Base-by-base conservation (phyloP, 768 basidiomycete species). In the Auriscalpium orientale region DNA sequence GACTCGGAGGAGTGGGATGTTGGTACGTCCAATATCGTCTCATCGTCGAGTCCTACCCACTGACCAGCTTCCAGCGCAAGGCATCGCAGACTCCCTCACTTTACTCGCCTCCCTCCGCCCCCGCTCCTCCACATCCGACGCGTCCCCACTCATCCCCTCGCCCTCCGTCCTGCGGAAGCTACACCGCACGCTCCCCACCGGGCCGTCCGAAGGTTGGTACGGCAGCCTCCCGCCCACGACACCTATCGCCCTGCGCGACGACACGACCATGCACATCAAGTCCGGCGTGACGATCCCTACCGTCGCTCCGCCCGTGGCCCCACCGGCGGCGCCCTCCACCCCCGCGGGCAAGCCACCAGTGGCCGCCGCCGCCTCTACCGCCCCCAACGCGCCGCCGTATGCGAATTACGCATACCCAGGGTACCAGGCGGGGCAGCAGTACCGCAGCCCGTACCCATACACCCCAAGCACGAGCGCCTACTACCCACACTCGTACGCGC, bases 1-100 rank as follows among this genome's bases (percentile, higher is more conserved):
- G 85, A 77, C 36, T 86, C 87, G 11, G 89, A 91, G 68, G 90
- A 93, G 67, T 90, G 86, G 86, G 84, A 89, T 61, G 81, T 80
- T 58, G 91, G 90, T 91, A 65, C 61, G 84, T 53, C 20, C 38
- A 68, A 28, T 47, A 55, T 33, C 46, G 28, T 28, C 28, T 28
- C 1, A 7, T 28, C 28, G 28, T 7, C 28, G 28, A 28, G 28
- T 28, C 28, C 28, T 28, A 28, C 4, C 4, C 1, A 28, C 28
- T 28, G 5, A 28, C 4, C 2, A 28, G 28, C 28, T 28, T 28
- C 11, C 65, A 91, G 91, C 90, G 20, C 82, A 86, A 67, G 76
- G 81, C 54, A 89, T 91, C 55, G 64, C 85, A 54, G 77, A 86
- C 54, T 89, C 90, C 11, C 74, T 93, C 53, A 74, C 78, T 3